Evolutionary conservation across 208 protist species (phyloP), one percentile per base, ranked within the genome.

Genomic region (Wallacemonas sp.): DNA sequence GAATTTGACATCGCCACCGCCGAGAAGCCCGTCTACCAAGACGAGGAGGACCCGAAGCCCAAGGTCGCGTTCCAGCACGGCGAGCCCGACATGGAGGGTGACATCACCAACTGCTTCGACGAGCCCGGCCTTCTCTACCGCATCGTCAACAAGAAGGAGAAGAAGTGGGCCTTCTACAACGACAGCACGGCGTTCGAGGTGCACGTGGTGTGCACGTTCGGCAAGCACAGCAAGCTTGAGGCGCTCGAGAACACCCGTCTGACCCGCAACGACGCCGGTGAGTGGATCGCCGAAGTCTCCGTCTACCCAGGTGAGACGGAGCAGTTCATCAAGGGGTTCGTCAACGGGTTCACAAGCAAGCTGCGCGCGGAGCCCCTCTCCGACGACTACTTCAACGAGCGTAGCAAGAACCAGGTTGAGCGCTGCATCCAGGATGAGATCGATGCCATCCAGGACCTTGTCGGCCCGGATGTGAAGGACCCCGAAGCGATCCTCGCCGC

Each of bases 131-230:
- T 95, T 47, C 81, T 95, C 16, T 95, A 93, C 71, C 86, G 87
- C 49, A 84, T 95, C 34, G 75, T 95, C 1, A 75, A 92, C 72
- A 76, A 74, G 17, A 77, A 75, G 52, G 78, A 80, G 32, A 88
- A 89, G 65, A 87, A 66, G 14, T 95, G 86, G 90, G 80, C 86
- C 61, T 95, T 95, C 66, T 95, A 93, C 83, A 95, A 95, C 68
- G 90, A 95, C 79, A 91, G 75, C 64, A 68, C 81, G 30, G 19
- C 65, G 34, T 95, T 84, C 61, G 85, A 93, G 71, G 76, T 93
- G 27, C 80, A 88, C 52, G 82, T 95, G 1, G 48, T 69, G 29
- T 88, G 78, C 69, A 83, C 76, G 6, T 93, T 95, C 61, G 82
- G 90, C 55, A 82, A 83, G 62, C 78, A 90, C 68, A 84, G 73